Evolutionary conservation across 2,329 filamentous ascomycete genomes (phyloP).

Genomic region (Neocucurbitaria cava): DNA sequence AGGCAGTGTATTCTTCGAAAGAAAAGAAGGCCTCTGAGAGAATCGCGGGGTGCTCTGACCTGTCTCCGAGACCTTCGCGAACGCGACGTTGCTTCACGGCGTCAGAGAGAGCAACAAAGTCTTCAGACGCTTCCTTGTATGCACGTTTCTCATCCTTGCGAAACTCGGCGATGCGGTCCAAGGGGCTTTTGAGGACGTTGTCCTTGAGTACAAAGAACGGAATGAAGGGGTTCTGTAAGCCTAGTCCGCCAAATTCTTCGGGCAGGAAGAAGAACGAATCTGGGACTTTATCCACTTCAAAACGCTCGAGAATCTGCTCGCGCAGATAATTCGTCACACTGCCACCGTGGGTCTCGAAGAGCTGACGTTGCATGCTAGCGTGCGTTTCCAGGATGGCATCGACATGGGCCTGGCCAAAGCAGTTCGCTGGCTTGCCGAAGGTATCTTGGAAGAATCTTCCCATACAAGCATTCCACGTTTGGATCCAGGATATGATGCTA

Average conservation of each 20-base stretch:
- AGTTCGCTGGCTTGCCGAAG: slow-evolving; percentile 63
- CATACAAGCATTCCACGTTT: slow-evolving; percentile 67
- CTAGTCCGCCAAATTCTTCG: slow-evolving; percentile 55
- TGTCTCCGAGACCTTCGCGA: background rate
- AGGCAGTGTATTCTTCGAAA: slow-evolving; percentile 54
- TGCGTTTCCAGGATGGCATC: slow-evolving; percentile 62
- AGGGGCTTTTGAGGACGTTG: slow-evolving; percentile 16
- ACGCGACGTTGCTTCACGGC: background rate
- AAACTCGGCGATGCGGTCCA: slow-evolving; percentile 14
- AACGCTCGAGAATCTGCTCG: slow-evolving; percentile 48
- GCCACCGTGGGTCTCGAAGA: slow-evolving; percentile 53
- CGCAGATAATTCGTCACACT: slow-evolving; percentile 63
- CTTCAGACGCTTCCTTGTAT: slow-evolving; percentile 37
- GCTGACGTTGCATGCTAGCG: slow-evolving; percentile 58
- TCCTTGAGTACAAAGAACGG: slow-evolving; percentile 49
- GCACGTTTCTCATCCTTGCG: slow-evolving; percentile 8
- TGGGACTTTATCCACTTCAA: slow-evolving; percentile 49
- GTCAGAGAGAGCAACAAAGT: slow-evolving; percentile 38
- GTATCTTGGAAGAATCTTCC: slow-evolving; percentile 65
- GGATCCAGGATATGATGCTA: slow-evolving; percentile 65
- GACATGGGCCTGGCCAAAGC: slow-evolving; percentile 63
- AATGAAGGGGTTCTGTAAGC: slow-evolving; percentile 57
- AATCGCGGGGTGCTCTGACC: background rate
- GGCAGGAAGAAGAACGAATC: slow-evolving; percentile 59
- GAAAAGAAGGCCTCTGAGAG: slow-evolving; percentile 51